Evolutionary conservation across 2,329 filamentous ascomycete genomes (phyloP), one percentile per base, ranked within the genome.

Genomic region (Fusarium illudens): DNA sequence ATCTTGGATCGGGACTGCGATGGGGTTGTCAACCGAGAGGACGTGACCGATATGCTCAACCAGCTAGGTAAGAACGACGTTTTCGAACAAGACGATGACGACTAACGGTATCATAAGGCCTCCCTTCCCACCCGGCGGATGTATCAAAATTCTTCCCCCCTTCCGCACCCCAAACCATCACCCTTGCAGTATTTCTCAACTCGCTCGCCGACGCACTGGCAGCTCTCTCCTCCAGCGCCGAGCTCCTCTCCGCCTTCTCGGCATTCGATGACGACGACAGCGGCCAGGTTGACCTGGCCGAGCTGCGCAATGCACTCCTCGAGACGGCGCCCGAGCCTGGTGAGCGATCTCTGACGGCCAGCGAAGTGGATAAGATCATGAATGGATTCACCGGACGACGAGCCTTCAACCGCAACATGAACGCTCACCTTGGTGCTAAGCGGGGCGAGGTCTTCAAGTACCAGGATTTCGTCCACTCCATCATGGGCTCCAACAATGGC

Each of bases 251-350:
- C 2, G 96, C 96, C 0, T 95, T 99, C 71, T 93, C 93, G 3
- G 96, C 96, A 0, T 98, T 98, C 76, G 96, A 99, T 75, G 92
- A 97, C 65, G 94, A 97, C 67, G 96, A 99, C 77, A 96, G 92
- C 73, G 96, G 96, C 4, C 94, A 97, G 79, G 89, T 98, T 36
- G 94, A 98, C 75, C 81, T 97, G 19, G 86, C 82, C 0, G 93
- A 97, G 78, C 80, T 99, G 65, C 89, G 92, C 46, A 92, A 96
- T 71, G 93, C 95, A 0, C 79, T 99, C 44, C 80, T 97, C 37
- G 87, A 94, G 69, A 97, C 94, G 1, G 89, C 89, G 0, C 92
- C 93, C 0, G 93, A 97, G 70, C 84, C 87, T 0, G 92, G 92
- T 17, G 86, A 88, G 77, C 83, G 82, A 36, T 79, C 86, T 0